Evolutionary conservation across 768 basidiomycete species (phyloP).

Genomic region (Megacollybia marginata): DNA sequence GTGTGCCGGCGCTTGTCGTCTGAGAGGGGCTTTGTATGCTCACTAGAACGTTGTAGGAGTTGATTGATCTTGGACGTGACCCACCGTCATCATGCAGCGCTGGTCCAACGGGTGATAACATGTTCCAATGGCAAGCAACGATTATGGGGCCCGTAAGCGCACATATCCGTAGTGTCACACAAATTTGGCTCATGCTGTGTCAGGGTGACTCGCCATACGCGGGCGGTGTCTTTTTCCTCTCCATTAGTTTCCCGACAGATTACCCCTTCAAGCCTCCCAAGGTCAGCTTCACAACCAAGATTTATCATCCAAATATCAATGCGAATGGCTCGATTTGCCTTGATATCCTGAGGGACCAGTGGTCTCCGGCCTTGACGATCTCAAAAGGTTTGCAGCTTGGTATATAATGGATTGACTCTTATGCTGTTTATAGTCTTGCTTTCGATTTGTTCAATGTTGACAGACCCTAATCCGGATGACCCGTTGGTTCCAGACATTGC

Average conservation of each 20-base stretch:
- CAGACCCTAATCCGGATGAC: slow-evolving; percentile 99
- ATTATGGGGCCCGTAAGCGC: slow-evolving; percentile 95
- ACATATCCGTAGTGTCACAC: slow-evolving; percentile 1
- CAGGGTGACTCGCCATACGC: slow-evolving; percentile 97
- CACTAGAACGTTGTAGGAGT: slow-evolving; percentile 54
- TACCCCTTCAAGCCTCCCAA: slow-evolving; percentile 99
- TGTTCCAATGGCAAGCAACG: slow-evolving; percentile 99
- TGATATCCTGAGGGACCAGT: slow-evolving; percentile 97
- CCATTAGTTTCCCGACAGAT: slow-evolving; percentile 90
- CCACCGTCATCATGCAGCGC: slow-evolving; percentile 99
- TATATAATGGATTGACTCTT: neutral
- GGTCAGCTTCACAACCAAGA: slow-evolving; percentile 99
- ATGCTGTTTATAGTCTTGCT: slow-evolving; percentile 59
- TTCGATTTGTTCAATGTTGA: slow-evolving; percentile 99
- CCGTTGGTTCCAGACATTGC: slow-evolving; percentile 98
- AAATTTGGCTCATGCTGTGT: slow-evolving; percentile 20
- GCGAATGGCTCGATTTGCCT: slow-evolving; percentile 98
- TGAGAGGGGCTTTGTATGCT: slow-evolving; percentile 5
- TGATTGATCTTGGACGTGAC: slow-evolving; percentile 98
- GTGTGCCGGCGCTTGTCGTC: slow-evolving; percentile 3
- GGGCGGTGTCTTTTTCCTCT: slow-evolving; percentile 98
- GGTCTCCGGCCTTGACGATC: slow-evolving; percentile 98
- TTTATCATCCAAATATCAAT: slow-evolving; percentile 99
- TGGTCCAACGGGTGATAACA: slow-evolving; percentile 94
- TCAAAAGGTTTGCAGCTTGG: slow-evolving; percentile 72